Percentiles rank a stretch among this genome's conserved stretches.
These are phyloP conservation scores for Aspergillus incahuasiensis DNA, from an alignment of 495 filamentous ascomycete genomes.

Conservation along the genomic window DNA sequence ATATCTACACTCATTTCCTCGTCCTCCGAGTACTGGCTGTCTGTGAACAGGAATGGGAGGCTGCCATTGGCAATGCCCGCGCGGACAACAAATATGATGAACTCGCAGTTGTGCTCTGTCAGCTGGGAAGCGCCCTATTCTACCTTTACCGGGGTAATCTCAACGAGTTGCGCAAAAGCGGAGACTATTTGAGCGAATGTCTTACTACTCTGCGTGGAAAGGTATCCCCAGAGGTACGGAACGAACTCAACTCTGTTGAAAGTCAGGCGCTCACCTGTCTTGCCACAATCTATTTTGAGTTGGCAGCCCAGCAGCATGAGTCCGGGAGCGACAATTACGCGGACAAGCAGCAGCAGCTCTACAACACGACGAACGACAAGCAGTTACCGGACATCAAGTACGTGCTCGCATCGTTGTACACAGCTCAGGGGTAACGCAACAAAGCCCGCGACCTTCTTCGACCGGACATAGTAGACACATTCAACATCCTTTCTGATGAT, in stretches of 20 bases:
- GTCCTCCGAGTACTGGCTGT: slow-evolving; percentile 9
- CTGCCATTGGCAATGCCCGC: slow-evolving; percentile 4
- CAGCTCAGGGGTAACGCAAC: neutral
- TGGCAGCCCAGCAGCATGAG: neutral
- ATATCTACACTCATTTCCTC: neutral
- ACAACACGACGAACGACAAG: neutral
- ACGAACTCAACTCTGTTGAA: neutral
- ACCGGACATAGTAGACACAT: slow-evolving; percentile 4
- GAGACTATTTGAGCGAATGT: slow-evolving; percentile 1
- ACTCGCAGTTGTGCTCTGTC: neutral
- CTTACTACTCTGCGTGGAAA: neutral
- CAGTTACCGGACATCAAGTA: neutral
- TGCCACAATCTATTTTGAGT: neutral
- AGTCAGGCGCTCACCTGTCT: neutral
- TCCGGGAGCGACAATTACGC: neutral
- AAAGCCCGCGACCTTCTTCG: slow-evolving; percentile 9
- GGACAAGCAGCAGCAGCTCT: neutral
- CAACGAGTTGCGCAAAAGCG: neutral
- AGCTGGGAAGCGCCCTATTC: slow-evolving; percentile 6
- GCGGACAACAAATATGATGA: neutral
- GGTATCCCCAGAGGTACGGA: neutral
- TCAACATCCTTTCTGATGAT: slow-evolving; percentile 13
- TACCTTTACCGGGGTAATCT: neutral
- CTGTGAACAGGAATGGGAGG: slow-evolving; percentile 1
- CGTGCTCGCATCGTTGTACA: slow-evolving; percentile 7